A percentile compares a stretch with the other conserved stretches of the same genome.
phyloP scores from a whole-genome alignment of 148 eudicot genomes.

The Polygonum maritimum region DNA sequence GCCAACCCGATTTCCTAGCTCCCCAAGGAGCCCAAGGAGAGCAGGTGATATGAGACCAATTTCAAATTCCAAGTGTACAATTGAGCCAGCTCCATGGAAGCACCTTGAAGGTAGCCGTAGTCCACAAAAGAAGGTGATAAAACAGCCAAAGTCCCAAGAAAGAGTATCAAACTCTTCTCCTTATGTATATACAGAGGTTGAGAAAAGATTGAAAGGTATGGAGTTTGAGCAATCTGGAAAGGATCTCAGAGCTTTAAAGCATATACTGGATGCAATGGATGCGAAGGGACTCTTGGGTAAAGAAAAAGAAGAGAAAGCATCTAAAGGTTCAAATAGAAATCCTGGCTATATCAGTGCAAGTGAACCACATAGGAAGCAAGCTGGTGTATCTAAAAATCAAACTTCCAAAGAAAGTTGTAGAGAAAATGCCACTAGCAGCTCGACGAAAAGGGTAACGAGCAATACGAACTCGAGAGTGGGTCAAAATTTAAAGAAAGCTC shows the following conservation, averaged over 20 bases:
- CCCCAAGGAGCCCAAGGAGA: conserved; percentile 43
- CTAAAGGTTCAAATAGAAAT: conserved; percentile 20
- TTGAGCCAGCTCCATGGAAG: conserved; percentile 96
- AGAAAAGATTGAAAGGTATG: conserved; percentile 75
- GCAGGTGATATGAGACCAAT: conserved; percentile 60
- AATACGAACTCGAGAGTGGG: conserved; percentile 25
- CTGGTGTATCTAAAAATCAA: conserved; percentile 16
- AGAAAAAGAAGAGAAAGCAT: conserved; percentile 20
- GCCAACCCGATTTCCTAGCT: conserved; percentile 36
- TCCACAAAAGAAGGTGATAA: conserved; percentile 44
- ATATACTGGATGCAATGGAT: conserved; percentile 84
- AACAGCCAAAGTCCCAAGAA: conserved; percentile 26
- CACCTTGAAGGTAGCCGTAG: conserved; percentile 33
- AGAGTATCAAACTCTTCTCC: conserved; percentile 34
- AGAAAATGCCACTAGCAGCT: conserved; percentile 24
- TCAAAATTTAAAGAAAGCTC: conserved; percentile 31
- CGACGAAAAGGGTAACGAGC: conserved; percentile 26
- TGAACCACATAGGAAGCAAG: conserved; percentile 20
- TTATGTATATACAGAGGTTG: conserved; percentile 69
- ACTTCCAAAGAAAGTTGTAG: conserved; percentile 22
- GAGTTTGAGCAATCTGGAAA: conserved; percentile 76
- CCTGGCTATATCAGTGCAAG: conserved; percentile 19
- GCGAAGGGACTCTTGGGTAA: conserved; percentile 47
- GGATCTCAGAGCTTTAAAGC: conserved; percentile 89
- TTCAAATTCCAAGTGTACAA: conserved; percentile 42